Conservation (phyloP, 2,329 filamentous ascomycete genomes). For the Phyllosticta paracitricarpa region DNA sequence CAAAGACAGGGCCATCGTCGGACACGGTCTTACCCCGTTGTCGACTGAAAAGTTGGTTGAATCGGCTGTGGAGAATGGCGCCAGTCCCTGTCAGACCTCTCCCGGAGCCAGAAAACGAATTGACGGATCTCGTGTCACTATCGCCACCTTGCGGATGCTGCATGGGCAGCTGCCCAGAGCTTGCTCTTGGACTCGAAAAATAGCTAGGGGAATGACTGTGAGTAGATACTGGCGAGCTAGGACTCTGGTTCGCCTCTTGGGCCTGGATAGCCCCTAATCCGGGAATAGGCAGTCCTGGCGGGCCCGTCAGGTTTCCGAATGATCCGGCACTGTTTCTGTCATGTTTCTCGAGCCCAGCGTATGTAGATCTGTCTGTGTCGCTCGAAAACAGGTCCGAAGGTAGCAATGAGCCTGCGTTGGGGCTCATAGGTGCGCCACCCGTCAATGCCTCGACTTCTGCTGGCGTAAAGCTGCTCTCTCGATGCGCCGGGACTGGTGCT, state of each 20-base stretch:
- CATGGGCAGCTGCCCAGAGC: slow-evolving; percentile 32
- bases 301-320: slow-evolving; percentile 11
- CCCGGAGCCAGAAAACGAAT: slow-evolving; percentile 40
- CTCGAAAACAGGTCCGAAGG: slow-evolving; percentile 58
- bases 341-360: slow-evolving; percentile 22
- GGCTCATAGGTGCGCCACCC: slow-evolving; percentile 62
- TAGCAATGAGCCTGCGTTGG: slow-evolving; percentile 62
- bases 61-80: slow-evolving; percentile 33
- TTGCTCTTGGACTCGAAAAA: slow-evolving; percentile 39
- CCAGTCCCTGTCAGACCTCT: slow-evolving; percentile 31
- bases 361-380: slow-evolving; percentile 44
- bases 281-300: slow-evolving; percentile 25
- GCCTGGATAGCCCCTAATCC: slow-evolving; percentile 34
- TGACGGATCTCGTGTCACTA: slow-evolving; percentile 36
- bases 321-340: slow-evolving; percentile 21
- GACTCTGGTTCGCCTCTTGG: slow-evolving; percentile 22
- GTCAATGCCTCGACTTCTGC: slow-evolving; percentile 52
- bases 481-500: slow-evolving; percentile 25
- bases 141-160: slow-evolving; percentile 34
- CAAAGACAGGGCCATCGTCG: slow-evolving; percentile 54
- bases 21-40: slow-evolving; percentile 51
- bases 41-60: slow-evolving; percentile 53
- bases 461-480: slow-evolving; percentile 33
- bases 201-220: slow-evolving; percentile 35
- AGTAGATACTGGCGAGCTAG: slow-evolving; percentile 34